Base-by-base conservation (phyloP, 1,284 basidiomycete species). In the Phaffia rhodozyma region DNA sequence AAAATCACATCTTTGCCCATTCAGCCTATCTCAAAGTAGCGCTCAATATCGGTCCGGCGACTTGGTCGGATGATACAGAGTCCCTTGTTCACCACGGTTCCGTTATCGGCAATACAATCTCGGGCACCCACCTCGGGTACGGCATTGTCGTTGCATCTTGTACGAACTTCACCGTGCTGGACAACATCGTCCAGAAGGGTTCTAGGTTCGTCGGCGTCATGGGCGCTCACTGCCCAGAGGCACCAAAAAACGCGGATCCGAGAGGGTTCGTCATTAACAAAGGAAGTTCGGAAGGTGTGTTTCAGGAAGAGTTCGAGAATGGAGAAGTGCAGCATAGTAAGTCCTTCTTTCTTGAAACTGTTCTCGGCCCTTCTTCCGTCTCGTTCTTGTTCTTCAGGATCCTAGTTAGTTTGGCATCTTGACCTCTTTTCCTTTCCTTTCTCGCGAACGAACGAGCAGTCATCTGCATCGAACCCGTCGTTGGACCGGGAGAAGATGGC, bases 251-350 rank as follows among this genome's bases (percentile, higher is more conserved):
- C 67, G 70, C 69, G 1, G 70, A 70, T 50, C 75, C 76, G 0
- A 72, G 68, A 16, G 70, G 72, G 4, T 75, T 77, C 66, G 66
- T 77, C 61, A 73, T 76, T 65, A 75, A 77, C 66, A 62, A 71
- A 2, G 75, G 74, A 1, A 73, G 71, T 57, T 70, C 74, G 1
- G 68, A 69, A 34, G 75, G 75, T 11, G 69, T 60, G 5, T 76
- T 74, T 61, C 76, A 77, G 62, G 62, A 69, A 4, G 75, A 77
- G 18, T 76, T 77, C 66, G 70, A 72, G 48, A 77, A 77, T 65
- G 76, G 76, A 59, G 75, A 77, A 67, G 75, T 77, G 20, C 75
- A 77, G 68, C 74, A 76, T 68, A 74, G 76, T 77, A 53, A 69
- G 75, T 13, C 49, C 18, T 21, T 58, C 30, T 18, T 58, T 25